Evolutionary conservation across 306 rosid genomes (phyloP).

Genomic region (Vigna mungo): DNA sequence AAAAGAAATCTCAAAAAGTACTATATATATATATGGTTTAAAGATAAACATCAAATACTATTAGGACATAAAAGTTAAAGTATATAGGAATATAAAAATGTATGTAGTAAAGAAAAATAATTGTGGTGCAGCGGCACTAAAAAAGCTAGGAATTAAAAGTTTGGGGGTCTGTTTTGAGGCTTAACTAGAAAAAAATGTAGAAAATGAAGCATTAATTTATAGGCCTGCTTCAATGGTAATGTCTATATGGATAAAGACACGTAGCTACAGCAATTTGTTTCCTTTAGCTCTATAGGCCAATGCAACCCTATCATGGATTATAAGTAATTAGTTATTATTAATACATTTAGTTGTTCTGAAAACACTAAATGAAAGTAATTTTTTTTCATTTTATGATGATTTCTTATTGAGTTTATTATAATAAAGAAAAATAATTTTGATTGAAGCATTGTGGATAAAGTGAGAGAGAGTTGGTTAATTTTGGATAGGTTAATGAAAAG

Average conservation of each 20-base stretch:
- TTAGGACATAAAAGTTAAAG: not conserved
- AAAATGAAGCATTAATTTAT: slow-evolving; percentile 38
- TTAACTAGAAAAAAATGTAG: slow-evolving; percentile 42
- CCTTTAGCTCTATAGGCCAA: slow-evolving; percentile 6
- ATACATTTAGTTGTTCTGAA: no score
- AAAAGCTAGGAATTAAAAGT: not conserved
- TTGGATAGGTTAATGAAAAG: slow-evolving; percentile 41
- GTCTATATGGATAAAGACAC: slow-evolving; percentile 57
- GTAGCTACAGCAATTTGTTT: slow-evolving; percentile 42
- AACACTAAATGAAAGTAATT: no score
- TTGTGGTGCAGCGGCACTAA: not conserved
- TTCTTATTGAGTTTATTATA: no score
- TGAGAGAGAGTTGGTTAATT: not conserved
- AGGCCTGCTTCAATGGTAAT: slow-evolving; percentile 49
- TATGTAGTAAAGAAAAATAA: not conserved
- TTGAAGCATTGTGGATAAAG: no score
- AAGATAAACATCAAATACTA: no score
- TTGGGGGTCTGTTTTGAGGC: slow-evolving; percentile 57
- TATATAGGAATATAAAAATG: not conserved
- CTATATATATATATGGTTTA: no score
- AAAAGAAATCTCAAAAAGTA: no score
- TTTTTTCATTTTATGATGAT: no score
- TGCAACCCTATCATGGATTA: slow-evolving; percentile 22
- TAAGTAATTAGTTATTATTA: no score
- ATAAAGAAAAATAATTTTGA: no score